Conservation (phyloP, 352 stramenopile species). For the Phytophthora litchii region DNA sequence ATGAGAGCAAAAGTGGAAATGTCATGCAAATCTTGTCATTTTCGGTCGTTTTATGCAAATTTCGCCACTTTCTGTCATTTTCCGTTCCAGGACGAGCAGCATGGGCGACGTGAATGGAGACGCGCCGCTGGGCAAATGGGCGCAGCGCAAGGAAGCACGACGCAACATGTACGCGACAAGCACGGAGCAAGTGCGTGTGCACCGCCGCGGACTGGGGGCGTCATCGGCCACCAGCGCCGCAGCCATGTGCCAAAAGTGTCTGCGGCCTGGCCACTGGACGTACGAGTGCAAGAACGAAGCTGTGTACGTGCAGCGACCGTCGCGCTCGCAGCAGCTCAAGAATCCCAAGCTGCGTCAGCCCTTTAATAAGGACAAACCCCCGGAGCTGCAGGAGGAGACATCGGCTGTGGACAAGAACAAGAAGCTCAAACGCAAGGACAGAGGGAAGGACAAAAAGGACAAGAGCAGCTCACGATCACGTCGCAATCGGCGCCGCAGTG, state of each 20-base stretch:
- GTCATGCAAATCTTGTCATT: too few relatives aligned
- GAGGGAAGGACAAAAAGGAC: conserved; percentile 20
- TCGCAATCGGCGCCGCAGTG: conserved; percentile 35
- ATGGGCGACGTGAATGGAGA: conserved; percentile 46
- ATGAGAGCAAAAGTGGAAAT: too few relatives aligned
- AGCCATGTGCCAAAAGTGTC: conserved; percentile 86
- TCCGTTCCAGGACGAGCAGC: background rate
- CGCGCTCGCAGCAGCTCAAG: conserved; percentile 77
- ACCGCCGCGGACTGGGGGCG: conserved; percentile 44
- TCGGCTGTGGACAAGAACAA: conserved; percentile 29
- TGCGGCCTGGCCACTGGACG: conserved; percentile 80
- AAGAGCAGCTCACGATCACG: conserved; percentile 10
- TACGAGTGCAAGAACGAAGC: conserved; percentile 90
- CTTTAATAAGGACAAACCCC: conserved; percentile 81
- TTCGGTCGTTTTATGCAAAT: too few relatives aligned
- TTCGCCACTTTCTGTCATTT: too few relatives aligned
- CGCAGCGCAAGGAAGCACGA: conserved; percentile 72
- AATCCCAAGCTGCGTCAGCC: conserved; percentile 82
- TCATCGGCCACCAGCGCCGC: conserved; percentile 23
- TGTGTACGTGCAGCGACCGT: conserved; percentile 80
- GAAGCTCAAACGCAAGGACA: conserved; percentile 30
- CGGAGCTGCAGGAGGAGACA: conserved; percentile 43
- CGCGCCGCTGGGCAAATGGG: conserved; percentile 65
- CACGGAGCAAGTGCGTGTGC: conserved; percentile 70
- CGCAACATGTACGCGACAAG: conserved; percentile 88